Percentiles rank a stretch among this genome's conserved stretches.
phyloP scores from a whole-genome alignment of 768 basidiomycete genomes.

The Galerina marginata region DNA sequence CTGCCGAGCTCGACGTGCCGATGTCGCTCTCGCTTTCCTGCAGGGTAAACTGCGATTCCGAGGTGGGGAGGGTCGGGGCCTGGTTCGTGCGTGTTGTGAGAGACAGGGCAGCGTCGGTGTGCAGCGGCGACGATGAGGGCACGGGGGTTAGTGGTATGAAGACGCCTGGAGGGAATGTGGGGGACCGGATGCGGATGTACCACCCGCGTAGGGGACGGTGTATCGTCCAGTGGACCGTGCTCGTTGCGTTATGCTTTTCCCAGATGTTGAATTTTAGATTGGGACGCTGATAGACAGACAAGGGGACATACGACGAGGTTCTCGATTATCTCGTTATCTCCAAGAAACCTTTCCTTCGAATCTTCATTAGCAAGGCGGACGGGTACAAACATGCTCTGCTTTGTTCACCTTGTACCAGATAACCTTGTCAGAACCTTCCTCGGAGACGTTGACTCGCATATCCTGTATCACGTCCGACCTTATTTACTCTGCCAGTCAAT shows the following conservation, averaged over 20 bases:
- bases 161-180: conserved; percentile 67
- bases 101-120: conserved; percentile 55
- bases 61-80: conserved; percentile 15
- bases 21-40: conserved; percentile 26
- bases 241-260: conserved; percentile 65
- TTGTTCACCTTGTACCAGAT: conserved; percentile 73
- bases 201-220: conserved; percentile 83
- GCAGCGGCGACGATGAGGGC: conserved; percentile 48
- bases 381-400: not conserved
- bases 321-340: conserved; percentile 78
- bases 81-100: conserved; percentile 59
- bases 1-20: conserved; percentile 43
- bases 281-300: not conserved
- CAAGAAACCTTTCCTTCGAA: conserved; percentile 72
- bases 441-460: conserved; percentile 66
- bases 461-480: conserved; percentile 79
- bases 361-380: conserved; percentile 11
- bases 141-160: conserved; percentile 62
- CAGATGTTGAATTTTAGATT: not conserved
- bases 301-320: conserved; percentile 65
- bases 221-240: conserved; percentile 72
- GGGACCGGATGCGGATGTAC: conserved; percentile 81
- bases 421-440: conserved; percentile 61
- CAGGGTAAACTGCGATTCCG: conserved; percentile 17
- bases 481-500: not conserved